Conservation (phyloP, 2,329 filamentous ascomycete genomes). For the Monascus ruber region DNA sequence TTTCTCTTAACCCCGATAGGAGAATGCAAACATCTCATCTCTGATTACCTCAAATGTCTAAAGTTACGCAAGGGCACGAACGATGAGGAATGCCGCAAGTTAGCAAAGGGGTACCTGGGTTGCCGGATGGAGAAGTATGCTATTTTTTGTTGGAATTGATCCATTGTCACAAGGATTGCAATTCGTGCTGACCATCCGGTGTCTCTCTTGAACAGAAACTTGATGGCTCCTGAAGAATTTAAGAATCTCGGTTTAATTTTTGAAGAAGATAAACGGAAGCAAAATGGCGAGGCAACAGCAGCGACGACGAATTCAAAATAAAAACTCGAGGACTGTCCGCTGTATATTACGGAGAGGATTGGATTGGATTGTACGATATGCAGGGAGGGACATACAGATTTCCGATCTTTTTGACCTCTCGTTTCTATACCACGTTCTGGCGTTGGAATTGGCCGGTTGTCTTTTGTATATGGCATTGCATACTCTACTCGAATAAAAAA, state of each 20-base stretch:
- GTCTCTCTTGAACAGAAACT: slow-evolving; percentile 47
- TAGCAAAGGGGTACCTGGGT: slow-evolving; percentile 78
- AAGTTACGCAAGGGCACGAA: slow-evolving; percentile 76
- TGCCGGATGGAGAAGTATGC: slow-evolving; percentile 91
- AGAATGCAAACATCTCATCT: slow-evolving; percentile 88
- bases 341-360: not conserved
- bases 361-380: slow-evolving; percentile 9
- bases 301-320: slow-evolving; percentile 2
- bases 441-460: slow-evolving; percentile 1
- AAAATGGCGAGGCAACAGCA: slow-evolving; percentile 4
- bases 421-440: too few species aligned
- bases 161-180: too few species aligned
- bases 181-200: not conserved
- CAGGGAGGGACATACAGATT: slow-evolving; percentile 1
- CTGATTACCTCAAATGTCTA: slow-evolving; percentile 73
- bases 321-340: slow-evolving; percentile 5
- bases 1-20: slow-evolving; percentile 37
- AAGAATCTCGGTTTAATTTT: slow-evolving; percentile 76
- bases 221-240: slow-evolving; percentile 94
- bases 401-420: too few species aligned
- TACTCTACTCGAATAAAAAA: too few species aligned
- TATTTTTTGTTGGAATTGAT: not conserved
- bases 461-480: too few species aligned
- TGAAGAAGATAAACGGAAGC: slow-evolving; percentile 26
- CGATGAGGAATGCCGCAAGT: slow-evolving; percentile 67